Conservation (phyloP, 176 grass and related monocot species). For the Elymus sibiricus region DNA sequence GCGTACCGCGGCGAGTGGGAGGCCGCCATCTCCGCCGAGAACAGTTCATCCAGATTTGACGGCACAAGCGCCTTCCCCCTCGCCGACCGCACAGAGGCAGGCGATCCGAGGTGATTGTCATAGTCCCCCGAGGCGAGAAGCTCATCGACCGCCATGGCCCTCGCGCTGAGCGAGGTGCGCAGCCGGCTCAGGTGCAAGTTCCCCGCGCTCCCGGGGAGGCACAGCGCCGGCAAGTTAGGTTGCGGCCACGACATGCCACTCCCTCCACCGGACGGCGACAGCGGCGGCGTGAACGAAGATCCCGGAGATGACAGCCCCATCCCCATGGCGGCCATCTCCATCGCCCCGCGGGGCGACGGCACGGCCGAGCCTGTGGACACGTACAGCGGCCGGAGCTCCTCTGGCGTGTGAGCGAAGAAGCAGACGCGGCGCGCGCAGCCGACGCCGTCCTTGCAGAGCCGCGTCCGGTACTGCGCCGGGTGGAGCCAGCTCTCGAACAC, state of each 20-base stretch:
- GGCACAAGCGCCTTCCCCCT: conserved; percentile 41
- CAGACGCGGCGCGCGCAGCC: conserved; percentile 67
- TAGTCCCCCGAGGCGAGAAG: conserved; percentile 46
- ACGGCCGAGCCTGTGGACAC: conserved; percentile 40
- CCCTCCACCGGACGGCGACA: conserved; percentile 48
- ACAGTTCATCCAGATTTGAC: conserved; percentile 59
- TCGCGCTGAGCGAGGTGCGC: conserved; percentile 52
- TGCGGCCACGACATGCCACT: conserved; percentile 36
- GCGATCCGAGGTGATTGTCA: conserved; percentile 22
- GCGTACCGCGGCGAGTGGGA: conserved; percentile 37
- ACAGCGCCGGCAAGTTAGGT: conserved; percentile 47
- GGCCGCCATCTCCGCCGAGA: conserved; percentile 32
- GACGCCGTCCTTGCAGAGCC: conserved; percentile 69
- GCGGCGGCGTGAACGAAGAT: conserved; percentile 50
- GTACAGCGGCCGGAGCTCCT: conserved; percentile 66
- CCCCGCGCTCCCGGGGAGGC: conserved; percentile 41
- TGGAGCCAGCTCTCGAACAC: conserved; percentile 93
- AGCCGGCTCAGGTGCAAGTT: conserved; percentile 49
- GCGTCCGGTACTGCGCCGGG: conserved; percentile 77
- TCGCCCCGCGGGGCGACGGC: conserved; percentile 30
- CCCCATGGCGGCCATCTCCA: conserved; percentile 66
- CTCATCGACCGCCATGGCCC: conserved; percentile 47
- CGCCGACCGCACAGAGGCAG: conserved; percentile 26
- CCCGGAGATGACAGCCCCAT: conserved; percentile 49
- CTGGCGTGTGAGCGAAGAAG: conserved; percentile 78